These are phyloP conservation scores for Cornus florida DNA, from an alignment of 148 eudicot species.

Conservation along the genomic window DNA sequence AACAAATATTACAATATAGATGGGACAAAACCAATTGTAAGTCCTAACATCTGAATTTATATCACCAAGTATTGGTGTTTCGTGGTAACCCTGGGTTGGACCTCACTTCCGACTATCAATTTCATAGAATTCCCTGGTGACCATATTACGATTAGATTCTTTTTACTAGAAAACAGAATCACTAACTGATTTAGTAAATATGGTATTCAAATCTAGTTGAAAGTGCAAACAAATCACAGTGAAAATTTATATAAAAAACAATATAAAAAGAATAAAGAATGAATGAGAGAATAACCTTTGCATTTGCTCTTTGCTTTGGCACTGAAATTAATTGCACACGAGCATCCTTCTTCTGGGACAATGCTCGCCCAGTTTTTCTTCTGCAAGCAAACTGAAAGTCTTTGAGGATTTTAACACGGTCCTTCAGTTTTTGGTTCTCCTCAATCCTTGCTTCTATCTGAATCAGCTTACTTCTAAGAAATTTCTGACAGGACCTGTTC, in stretches of 20 bases:
- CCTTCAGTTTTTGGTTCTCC: constrained; percentile 52
- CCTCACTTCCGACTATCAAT: background rate
- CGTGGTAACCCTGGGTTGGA: background rate
- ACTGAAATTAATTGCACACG: too few relatives aligned
- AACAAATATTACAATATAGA: too few relatives aligned
- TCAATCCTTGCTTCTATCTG: constrained; percentile 73
- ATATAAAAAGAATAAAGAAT: background rate
- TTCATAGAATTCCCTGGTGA: background rate
- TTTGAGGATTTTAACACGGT: constrained; percentile 57
- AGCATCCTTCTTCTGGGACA: too few relatives aligned
- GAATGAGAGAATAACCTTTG: constrained; percentile 9
- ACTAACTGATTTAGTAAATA: background rate
- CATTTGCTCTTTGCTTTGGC: too few relatives aligned
- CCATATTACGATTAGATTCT: background rate
- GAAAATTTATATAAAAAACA: background rate
- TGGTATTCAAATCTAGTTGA: background rate
- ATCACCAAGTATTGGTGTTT: too few relatives aligned
- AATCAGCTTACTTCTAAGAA: constrained; percentile 62
- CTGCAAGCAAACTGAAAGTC: constrained; percentile 7
- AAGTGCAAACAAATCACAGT: constrained; percentile 1
- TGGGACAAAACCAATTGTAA: too few relatives aligned
- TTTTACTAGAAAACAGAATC: background rate
- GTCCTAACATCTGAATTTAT: too few relatives aligned
- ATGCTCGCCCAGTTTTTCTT: too few relatives aligned
- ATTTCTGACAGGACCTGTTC: constrained; percentile 80